phyloP scores from a whole-genome alignment of 129 eudicot genomes.

The Arctium lappa region DNA sequence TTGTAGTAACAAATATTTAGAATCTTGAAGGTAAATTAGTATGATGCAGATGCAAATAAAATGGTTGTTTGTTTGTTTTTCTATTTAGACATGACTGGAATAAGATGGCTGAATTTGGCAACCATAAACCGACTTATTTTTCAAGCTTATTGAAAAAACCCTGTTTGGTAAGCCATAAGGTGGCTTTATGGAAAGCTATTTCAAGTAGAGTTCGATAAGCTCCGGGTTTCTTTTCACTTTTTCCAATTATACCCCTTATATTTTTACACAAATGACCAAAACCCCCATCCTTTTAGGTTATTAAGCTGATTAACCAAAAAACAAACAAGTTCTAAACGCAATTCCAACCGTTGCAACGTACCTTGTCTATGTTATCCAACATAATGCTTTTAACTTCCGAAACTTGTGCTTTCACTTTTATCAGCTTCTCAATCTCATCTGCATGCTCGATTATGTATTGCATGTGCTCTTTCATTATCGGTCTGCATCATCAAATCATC shows the following conservation, averaged over 20 bases:
- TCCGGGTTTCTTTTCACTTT: neutral
- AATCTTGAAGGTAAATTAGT: neutral
- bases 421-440: constrained; percentile 84
- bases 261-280: neutral
- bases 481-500: constrained; percentile 41
- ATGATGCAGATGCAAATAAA: too few relatives aligned
- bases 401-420: constrained; percentile 94
- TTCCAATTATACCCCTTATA: neutral
- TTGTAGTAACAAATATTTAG: neutral
- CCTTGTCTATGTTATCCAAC: constrained; percentile 90
- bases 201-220: neutral
- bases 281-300: neutral
- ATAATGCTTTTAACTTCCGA: constrained; percentile 89
- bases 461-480: constrained; percentile 90
- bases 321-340: neutral
- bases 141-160: neutral
- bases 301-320: neutral
- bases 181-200: neutral
- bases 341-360: constrained; percentile 25
- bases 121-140: neutral
- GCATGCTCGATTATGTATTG: constrained; percentile 89
- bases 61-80: too few relatives aligned
- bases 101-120: neutral
- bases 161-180: neutral
- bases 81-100: too few relatives aligned